phyloP scores from a whole-genome alignment of 805 yeast species.

The Yamadazyma sp. region DNA sequence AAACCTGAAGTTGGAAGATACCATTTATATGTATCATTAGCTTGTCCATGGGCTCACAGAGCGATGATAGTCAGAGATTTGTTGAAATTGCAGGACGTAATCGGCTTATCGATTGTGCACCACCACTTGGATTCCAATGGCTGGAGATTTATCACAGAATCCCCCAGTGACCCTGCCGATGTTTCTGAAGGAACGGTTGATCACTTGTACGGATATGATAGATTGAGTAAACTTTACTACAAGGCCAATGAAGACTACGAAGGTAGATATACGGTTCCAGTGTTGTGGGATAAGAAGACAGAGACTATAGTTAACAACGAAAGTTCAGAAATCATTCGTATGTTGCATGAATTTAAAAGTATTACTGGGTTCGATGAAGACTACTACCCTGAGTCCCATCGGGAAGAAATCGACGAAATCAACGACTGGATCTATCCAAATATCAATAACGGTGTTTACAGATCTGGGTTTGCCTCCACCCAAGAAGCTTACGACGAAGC shows the following conservation, averaged over 20 bases:
- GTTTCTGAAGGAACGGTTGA: slow-evolving; percentile 54
- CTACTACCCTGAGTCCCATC: slow-evolving; percentile 59
- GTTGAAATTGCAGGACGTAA: slow-evolving; percentile 63
- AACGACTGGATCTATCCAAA: slow-evolving; percentile 81
- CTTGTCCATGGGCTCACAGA: slow-evolving; percentile 98
- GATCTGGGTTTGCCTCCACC: slow-evolving; percentile 82
- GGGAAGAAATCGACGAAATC: slow-evolving; percentile 65
- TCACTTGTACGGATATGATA: slow-evolving; percentile 53
- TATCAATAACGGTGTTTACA: slow-evolving; percentile 92
- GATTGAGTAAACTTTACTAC: slow-evolving; percentile 70
- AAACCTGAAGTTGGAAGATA: slow-evolving; percentile 79
- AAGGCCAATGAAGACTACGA: slow-evolving; percentile 72
- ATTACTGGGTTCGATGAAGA: slow-evolving; percentile 52
- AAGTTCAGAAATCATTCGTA: slow-evolving; percentile 84
- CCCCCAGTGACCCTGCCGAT: slow-evolving; percentile 40
- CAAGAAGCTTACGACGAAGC: slow-evolving; percentile 80
- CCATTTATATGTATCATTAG: slow-evolving; percentile 81
- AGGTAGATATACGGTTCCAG: slow-evolving; percentile 91
- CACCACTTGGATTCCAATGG: slow-evolving; percentile 88
- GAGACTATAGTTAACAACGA: slow-evolving; percentile 89
- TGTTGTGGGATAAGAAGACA: slow-evolving; percentile 84
- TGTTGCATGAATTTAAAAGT: slow-evolving; percentile 72
- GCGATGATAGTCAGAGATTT: slow-evolving; percentile 69
- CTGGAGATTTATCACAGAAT: slow-evolving; percentile 72
- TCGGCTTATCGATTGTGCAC: slow-evolving; percentile 77